Base-by-base conservation (phyloP, 164 flowering plant genomes). In the Piper betle region DNA sequence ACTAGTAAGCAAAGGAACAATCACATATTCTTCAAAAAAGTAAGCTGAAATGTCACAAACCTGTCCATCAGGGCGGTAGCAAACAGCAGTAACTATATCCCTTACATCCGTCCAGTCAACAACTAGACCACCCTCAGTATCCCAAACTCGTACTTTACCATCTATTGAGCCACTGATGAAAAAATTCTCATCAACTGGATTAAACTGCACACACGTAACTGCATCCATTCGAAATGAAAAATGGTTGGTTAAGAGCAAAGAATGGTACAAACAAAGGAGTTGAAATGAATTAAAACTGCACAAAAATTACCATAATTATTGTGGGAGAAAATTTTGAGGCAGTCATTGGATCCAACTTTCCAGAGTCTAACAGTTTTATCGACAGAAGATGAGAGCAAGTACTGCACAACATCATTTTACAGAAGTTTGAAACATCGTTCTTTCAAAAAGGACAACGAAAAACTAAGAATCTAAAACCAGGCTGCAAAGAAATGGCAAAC, bases 151-250 rank as follows among this genome's bases (percentile, higher is more conserved):
- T 37, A 86, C 84, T 77, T 91, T 91, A 52, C 97, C 91, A 75
- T 89, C 96, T 53, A 92, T 83, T 38, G 97, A 92, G 57, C 98
- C 97, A 67, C 96, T 92, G 70, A 89, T 79, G 79, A 92, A 92
- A 81, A 73, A 77, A 70, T 86, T 77, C 52, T 92, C 91, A 67
- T 92, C 82, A 59, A 83, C 74, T 13, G 97, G 98, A 63, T 88
- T 87, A 68, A 93, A 90, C 68, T 93, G 88, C 60, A 82, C 77
- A 60, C 86, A 81, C 6, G 96, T 91, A 62, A 93, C 99, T 93
- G 87, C 73, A 83, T 52, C 53, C 69, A 59, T 67, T 33, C 40
- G 53, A 61, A 19, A 48, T 5, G 71, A 58, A 53, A 55, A 13
- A 6, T 39, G 58, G 10, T 37, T 55, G 57, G 50, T 46, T 7